These are phyloP conservation scores for Phaffomyces opuntiae DNA, from an alignment of 805 yeast genomes.

Conservation along the genomic window DNA sequence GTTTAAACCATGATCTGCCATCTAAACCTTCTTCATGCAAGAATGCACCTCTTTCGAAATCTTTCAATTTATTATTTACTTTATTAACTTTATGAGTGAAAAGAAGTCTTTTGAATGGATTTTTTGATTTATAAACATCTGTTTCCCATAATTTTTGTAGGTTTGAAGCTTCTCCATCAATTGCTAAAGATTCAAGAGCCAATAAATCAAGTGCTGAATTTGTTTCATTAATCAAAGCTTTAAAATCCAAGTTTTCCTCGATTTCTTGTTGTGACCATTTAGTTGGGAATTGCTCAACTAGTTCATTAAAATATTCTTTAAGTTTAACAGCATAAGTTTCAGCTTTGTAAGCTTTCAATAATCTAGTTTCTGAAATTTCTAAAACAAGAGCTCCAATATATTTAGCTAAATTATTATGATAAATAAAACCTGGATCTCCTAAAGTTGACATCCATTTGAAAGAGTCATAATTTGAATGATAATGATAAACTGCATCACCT, in stretches of 20 bases:
- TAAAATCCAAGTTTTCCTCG: slow-evolving; percentile 15
- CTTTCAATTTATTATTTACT: slow-evolving; percentile 31
- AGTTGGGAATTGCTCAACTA: slow-evolving; percentile 31
- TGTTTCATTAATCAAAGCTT: slow-evolving; percentile 25
- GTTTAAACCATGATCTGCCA: slow-evolving; percentile 47
- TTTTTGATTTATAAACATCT: slow-evolving; percentile 21
- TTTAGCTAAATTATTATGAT: slow-evolving; percentile 51
- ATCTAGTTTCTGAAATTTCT: slow-evolving; percentile 40
- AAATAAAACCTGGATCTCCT: slow-evolving; percentile 57
- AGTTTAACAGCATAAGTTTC: slow-evolving; percentile 34
- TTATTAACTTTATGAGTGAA: slow-evolving; percentile 21
- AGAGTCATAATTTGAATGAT: slow-evolving; percentile 72
- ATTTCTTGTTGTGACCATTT: slow-evolving; percentile 20
- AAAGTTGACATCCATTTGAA: slow-evolving; percentile 59
- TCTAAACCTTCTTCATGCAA: slow-evolving; percentile 38
- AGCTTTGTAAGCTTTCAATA: slow-evolving; percentile 32
- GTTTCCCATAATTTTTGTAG: slow-evolving; percentile 25
- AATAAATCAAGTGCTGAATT: slow-evolving; percentile 22
- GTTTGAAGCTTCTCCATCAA: slow-evolving; percentile 19
- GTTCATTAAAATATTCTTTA: slow-evolving; percentile 29
- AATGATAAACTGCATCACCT: slow-evolving; percentile 59
- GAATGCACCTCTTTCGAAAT: slow-evolving; percentile 37
- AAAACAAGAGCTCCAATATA: slow-evolving; percentile 44
- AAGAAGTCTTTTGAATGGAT: slow-evolving; percentile 26
- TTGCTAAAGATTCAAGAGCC: slow-evolving; percentile 15